Conservation (phyloP, 1,139 yeast species). For the Candida sp. region DNA sequence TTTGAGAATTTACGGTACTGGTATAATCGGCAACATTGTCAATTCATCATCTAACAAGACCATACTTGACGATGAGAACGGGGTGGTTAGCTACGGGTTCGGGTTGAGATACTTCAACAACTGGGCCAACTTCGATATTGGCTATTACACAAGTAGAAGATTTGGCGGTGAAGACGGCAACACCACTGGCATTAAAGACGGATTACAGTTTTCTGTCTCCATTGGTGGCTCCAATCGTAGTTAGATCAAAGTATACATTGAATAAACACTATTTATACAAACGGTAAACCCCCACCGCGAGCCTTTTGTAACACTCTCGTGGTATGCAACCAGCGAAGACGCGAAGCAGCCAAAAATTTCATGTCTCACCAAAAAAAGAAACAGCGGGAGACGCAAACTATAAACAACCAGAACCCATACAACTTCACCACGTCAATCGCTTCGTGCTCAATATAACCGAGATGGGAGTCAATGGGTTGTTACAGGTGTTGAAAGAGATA, state of each 20-base stretch:
- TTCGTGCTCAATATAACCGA: not conserved
- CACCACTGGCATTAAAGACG: constrained; percentile 43
- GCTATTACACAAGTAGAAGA: constrained; percentile 45
- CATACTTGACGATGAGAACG: constrained; percentile 24
- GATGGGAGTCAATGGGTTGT: constrained; percentile 85
- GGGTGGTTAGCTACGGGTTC: constrained; percentile 42
- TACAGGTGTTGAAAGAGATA: constrained; percentile 74
- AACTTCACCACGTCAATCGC: not conserved
- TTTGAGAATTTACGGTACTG: constrained; percentile 46
- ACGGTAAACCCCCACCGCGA: too few species aligned
- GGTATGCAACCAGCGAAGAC: not conserved
- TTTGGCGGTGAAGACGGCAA: constrained; percentile 19
- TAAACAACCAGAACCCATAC: too few species aligned
- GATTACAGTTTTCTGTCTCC: constrained; percentile 51
- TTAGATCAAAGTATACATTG: not conserved
- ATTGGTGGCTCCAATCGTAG: constrained; percentile 44
- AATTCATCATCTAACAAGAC: constrained; percentile 16
- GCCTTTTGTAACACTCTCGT: constrained; percentile 2
- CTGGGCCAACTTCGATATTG: constrained; percentile 52
- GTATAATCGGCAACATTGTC: constrained; percentile 36
- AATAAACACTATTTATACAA: too few species aligned
- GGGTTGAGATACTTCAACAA: constrained; percentile 47
- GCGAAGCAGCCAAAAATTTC: too few species aligned
- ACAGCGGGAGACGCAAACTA: not conserved
- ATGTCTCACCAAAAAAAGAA: not conserved